A percentile compares a stretch with the other conserved stretches of the same genome.
Conservation (phyloP, 78 protist species). For the Pigoraptor vietnamica region DNA sequence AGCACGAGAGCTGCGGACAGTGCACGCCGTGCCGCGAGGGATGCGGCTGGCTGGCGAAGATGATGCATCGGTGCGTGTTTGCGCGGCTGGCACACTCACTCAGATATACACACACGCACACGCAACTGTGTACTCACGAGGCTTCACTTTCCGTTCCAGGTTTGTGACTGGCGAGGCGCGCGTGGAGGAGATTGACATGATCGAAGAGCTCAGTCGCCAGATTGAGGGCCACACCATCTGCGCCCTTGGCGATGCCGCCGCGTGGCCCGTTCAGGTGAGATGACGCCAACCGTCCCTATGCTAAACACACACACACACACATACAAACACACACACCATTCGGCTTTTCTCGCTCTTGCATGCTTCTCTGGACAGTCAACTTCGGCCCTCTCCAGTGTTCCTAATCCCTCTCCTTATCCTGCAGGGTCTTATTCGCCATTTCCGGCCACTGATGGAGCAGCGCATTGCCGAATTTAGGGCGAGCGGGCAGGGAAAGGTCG, state of each 20-base stretch:
- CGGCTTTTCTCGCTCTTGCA: not conserved
- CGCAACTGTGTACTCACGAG: too few species aligned
- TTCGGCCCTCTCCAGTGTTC: not conserved
- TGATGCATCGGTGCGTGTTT: conserved; percentile 64
- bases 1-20: conserved; percentile 97
- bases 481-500: not conserved
- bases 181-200: conserved; percentile 87
- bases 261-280: conserved; percentile 95
- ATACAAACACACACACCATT: not conserved
- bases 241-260: conserved; percentile 98
- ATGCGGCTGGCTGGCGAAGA: conserved; percentile 64
- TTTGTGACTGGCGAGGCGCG: conserved; percentile 87
- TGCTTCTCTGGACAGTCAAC: not conserved
- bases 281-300: not conserved
- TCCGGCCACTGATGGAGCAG: conserved; percentile 88
- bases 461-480: conserved; percentile 48
- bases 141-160: not conserved
- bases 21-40: conserved; percentile 99
- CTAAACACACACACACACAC: not conserved
- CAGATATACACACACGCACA: too few species aligned
- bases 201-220: conserved; percentile 71
- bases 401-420: not conserved
- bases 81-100: too few species aligned
- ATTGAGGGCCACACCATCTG: conserved; percentile 98
- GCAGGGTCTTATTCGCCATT: conserved; percentile 87